Evolutionary conservation across 352 stramenopile genomes (phyloP).

Genomic region (Phytophthora pisi): DNA sequence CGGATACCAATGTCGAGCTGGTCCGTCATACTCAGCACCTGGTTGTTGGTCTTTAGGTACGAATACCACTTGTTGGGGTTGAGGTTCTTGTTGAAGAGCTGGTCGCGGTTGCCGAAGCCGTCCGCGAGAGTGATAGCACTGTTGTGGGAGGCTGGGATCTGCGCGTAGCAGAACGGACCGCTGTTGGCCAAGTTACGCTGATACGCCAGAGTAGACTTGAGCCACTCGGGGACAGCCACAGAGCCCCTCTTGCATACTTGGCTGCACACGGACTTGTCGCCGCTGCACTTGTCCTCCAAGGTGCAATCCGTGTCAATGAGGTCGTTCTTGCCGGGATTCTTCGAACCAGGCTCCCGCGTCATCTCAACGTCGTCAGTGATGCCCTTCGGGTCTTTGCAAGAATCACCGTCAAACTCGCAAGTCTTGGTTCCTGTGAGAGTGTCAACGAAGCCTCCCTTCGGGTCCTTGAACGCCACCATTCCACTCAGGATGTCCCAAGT

Average conservation of each 20-base stretch:
- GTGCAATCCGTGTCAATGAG: conserved; percentile 48
- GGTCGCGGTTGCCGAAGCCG: conserved; percentile 70
- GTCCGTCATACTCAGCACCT: conserved; percentile 66
- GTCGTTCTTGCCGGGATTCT: conserved; percentile 52
- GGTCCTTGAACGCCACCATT: conserved; percentile 46
- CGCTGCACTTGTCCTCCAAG: conserved; percentile 47
- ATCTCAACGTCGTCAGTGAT: conserved; percentile 36
- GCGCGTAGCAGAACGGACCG: conserved; percentile 53
- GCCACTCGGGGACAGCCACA: conserved; percentile 44
- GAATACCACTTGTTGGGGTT: conserved; percentile 50
- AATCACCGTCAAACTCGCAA: conserved; percentile 46
- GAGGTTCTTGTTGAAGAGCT: conserved; percentile 60
- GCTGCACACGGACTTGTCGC: conserved; percentile 48
- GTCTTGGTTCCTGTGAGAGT: conserved; percentile 36
- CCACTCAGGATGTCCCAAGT: conserved; percentile 50
- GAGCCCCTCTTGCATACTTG: conserved; percentile 51
- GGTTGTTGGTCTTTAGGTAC: conserved; percentile 75
- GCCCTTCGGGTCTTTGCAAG: conserved; percentile 43
- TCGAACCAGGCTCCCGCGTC: conserved; percentile 31
- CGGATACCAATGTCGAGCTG: conserved; percentile 69
- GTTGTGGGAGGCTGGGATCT: conserved; percentile 72
- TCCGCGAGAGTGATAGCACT: conserved; percentile 66
- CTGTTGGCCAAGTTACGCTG: conserved; percentile 56
- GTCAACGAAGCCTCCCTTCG: conserved; percentile 42
- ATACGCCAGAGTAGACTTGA: conserved; percentile 49